Evolutionary conservation across 2,329 filamentous ascomycete genomes (phyloP), one percentile per base, ranked within the genome.

Genomic region (Colletotrichum tropicale): DNA sequence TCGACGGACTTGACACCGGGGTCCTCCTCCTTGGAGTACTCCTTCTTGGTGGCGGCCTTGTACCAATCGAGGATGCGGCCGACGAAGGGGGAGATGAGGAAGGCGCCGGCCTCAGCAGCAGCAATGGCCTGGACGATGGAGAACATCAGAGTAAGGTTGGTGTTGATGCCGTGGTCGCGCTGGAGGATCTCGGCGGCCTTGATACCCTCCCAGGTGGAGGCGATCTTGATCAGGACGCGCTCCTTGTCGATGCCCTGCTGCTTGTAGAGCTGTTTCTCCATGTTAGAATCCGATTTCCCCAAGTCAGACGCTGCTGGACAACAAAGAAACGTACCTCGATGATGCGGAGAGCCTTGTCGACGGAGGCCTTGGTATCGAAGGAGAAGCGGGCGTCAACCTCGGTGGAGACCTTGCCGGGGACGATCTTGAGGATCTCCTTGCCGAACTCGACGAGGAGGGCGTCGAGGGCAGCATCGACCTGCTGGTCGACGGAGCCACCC

Each of bases 51-150:
- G 81, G 93, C 89, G 76, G 95, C 95, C 95, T 99, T 99, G 95
- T 94, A 98, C 96, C 96, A 99, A 90, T 99, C 97, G 81, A 99
- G 94, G 85, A 99, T 99, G 85, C 97, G 96, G 87, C 97, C 97
- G 81, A 99, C 97, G 89, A 98, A 99, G 86, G 97, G 97, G 66
- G 97, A 98, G 90, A 99, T 98, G 85, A 99, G 94, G 94, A 94
- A 98, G 82, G 96, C 96, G 83, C 92, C 93, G 80, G 97, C 97
- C 91, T 99, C 97, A 77, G 97, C 97, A 83, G 95, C 96, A 80
- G 95, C 96, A 83, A 98, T 98, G 84, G 97, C 97, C 91, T 99
- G 97, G 80, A 94, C 91, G 78, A 94, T 90, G 66, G 96, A 98
- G 94, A 99, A 99, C 94, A 99, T 96, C 86, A 99, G 95, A 78